Conservation (phyloP, 352 stramenopile genomes). For the Phytophthora litchii region DNA sequence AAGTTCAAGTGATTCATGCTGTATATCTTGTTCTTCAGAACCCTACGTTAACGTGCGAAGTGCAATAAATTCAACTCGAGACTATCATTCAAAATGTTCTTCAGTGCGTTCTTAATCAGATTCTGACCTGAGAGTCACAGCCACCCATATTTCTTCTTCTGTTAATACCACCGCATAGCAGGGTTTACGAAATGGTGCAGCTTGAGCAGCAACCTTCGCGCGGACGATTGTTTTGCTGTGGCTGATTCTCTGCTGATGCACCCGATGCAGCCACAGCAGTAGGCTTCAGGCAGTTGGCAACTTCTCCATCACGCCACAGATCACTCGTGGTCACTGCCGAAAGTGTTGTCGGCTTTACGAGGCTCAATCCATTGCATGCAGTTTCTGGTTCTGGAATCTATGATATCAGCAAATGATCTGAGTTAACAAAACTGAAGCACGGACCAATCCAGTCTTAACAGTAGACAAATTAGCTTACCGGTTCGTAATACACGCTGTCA, state of each 20-base stretch:
- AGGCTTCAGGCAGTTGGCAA: constrained; percentile 52
- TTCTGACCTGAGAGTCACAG: no score
- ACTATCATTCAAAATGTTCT: background rate
- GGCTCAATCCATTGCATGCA: constrained; percentile 47
- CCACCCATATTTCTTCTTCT: background rate
- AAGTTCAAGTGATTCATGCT: background rate
- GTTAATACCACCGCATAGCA: background rate
- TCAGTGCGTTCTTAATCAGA: no score
- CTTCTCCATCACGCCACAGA: constrained; percentile 57
- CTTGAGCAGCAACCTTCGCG: constrained; percentile 46
- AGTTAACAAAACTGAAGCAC: background rate
- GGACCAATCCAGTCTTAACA: background rate
- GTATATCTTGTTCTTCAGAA: background rate
- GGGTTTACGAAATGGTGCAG: constrained; percentile 47
- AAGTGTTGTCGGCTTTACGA: constrained; percentile 54
- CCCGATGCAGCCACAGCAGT: constrained; percentile 9
- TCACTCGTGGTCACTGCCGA: constrained; percentile 35
- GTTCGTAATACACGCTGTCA: constrained; percentile 73
- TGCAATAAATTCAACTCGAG: background rate
- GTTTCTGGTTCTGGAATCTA: constrained; percentile 57
- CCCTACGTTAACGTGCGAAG: background rate
- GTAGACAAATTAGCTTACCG: constrained; percentile 26
- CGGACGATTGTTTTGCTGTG: constrained; percentile 19
- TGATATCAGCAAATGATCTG: background rate
- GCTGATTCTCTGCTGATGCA: constrained; percentile 9